Conservation (phyloP, 208 protist species). For the Crithidia acanthocephali region DNA sequence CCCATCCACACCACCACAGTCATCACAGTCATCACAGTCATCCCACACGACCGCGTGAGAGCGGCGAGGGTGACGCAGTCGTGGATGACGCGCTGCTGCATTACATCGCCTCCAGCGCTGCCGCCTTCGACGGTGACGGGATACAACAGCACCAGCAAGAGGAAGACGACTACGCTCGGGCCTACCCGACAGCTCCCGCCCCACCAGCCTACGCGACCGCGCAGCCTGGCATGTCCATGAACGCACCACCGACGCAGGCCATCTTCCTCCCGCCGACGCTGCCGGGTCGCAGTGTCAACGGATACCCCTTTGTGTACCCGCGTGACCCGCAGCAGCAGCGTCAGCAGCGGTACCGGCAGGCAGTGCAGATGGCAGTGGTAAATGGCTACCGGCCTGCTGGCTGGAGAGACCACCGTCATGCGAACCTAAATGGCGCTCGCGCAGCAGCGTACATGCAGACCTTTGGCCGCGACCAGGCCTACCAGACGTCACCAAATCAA, state of each 20-base stretch:
- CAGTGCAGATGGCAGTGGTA: too few relatives aligned
- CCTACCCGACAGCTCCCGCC: not conserved
- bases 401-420: not conserved
- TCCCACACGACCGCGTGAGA: not conserved
- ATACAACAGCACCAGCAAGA: constrained; percentile 1
- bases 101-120: not conserved
- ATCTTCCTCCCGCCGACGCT: not conserved
- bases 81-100: constrained; percentile 1
- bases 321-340: not conserved
- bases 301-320: not conserved
- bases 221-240: too few relatives aligned
- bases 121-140: not conserved
- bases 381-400: not conserved
- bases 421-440: not conserved
- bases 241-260: not conserved
- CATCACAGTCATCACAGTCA: too few relatives aligned
- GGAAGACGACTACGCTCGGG: not conserved
- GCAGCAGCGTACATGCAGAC: not conserved
- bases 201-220: not conserved
- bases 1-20: too few relatives aligned
- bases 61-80: not conserved
- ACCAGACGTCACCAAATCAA: not conserved
- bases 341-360: not conserved
- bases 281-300: not conserved
- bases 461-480: not conserved